phyloP scores from a whole-genome alignment of 306 rosid genomes.

The Cucurbita pepo region DNA sequence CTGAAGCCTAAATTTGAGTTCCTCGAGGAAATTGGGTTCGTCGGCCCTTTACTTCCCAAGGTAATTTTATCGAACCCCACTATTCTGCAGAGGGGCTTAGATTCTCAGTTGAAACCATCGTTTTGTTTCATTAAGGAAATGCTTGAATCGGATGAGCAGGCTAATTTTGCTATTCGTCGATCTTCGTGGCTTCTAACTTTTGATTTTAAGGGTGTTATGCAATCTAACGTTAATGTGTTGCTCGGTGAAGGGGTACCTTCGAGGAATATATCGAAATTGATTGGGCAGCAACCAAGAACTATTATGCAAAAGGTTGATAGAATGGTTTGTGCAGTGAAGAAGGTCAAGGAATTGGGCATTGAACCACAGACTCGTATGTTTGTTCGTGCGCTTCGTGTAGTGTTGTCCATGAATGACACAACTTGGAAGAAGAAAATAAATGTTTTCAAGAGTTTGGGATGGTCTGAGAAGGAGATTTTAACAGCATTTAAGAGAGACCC shows the following conservation, averaged over 20 bases:
- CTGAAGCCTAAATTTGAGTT: conserved; percentile 1
- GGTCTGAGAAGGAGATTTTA: conserved; percentile 7
- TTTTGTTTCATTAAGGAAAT: not conserved
- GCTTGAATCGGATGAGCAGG: not conserved
- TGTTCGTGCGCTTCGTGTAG: not conserved
- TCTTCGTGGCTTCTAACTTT: not conserved
- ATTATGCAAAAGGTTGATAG: not conserved
- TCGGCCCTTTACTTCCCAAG: not conserved
- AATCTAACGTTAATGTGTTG: conserved; percentile 1
- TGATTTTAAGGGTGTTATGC: not conserved
- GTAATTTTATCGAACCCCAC: not conserved
- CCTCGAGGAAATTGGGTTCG: not conserved
- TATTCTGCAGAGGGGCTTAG: not conserved
- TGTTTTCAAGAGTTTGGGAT: conserved; percentile 11
- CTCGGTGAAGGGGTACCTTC: conserved; percentile 3
- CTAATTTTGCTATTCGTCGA: not conserved
- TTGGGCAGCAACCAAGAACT: not conserved
- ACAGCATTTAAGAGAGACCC: not conserved
- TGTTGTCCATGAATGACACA: conserved; percentile 4
- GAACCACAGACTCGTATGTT: not conserved
- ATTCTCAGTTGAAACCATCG: conserved; percentile 6
- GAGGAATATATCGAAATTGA: not conserved
- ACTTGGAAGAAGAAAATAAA: conserved; percentile 5
- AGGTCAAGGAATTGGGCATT: not conserved
- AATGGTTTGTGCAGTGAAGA: not conserved